Conservation (phyloP, 148 eudicot species). For the Agrostemma githago region DNA sequence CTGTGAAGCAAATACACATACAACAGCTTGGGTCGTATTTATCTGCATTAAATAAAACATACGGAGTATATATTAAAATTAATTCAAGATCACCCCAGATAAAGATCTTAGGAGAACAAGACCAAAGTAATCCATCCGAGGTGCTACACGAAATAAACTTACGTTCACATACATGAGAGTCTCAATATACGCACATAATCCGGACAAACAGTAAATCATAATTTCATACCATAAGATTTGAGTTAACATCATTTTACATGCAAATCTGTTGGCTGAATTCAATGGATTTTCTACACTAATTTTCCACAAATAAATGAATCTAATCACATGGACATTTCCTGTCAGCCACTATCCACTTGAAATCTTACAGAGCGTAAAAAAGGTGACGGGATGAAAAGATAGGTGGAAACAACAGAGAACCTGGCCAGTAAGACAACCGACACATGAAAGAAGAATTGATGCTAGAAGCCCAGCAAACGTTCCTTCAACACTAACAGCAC, state of each 20-base stretch:
- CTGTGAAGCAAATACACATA: conserved; percentile 84
- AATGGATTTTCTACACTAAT: too few relatives aligned
- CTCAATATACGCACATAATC: neutral
- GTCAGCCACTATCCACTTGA: neutral
- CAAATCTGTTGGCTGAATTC: too few relatives aligned
- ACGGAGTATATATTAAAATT: neutral
- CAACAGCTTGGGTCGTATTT: conserved; percentile 44
- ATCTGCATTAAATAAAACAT: conserved; percentile 41
- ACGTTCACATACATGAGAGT: neutral
- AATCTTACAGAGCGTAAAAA: neutral
- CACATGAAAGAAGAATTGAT: conserved; percentile 63
- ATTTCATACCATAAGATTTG: neutral
- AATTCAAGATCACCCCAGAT: too few relatives aligned
- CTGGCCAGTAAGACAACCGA: conserved; percentile 64
- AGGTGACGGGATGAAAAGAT: neutral
- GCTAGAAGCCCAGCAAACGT: conserved; percentile 83
- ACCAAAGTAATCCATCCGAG: neutral
- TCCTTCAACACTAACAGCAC: conserved; percentile 92
- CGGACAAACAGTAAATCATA: neutral
- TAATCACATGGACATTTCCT: neutral
- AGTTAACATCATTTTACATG: neutral
- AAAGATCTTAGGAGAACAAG: neutral
- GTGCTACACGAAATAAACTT: neutral
- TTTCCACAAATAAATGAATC: neutral
- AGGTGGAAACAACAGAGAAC: conserved; percentile 28